Base-by-base conservation (phyloP, 139 green algal species). In the Klebsormidium nitens region DNA sequence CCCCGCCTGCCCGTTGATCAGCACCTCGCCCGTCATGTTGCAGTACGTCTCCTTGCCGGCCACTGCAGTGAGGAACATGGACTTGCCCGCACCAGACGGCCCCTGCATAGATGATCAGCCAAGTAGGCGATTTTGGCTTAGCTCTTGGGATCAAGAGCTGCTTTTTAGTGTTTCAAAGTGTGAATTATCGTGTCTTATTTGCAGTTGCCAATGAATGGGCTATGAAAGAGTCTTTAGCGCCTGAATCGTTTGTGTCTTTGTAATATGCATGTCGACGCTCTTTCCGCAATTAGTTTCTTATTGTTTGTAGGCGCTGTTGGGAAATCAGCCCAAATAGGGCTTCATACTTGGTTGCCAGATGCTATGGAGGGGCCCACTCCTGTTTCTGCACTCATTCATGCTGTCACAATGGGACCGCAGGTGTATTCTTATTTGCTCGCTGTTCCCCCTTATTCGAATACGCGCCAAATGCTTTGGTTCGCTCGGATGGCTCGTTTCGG, bases 281-380 rank as follows among this genome's bases (percentile, higher is more conserved):
- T 66, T 5, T 37, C 38, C 29, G 19, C 38, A 2, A 36, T 72
- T 52, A n/a, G 23, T 3, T 26, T 63, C 2, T n/a, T 72, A 5
- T 32, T 72, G 5, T 48, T 72, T 47, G n/a, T 72, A 42, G 65
- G 37, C 28, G 39, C 47, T 14, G 48, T 48, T 2, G 65, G 52
- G 29, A 72, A 72, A 48, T 57, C 29, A 5, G 65, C 65, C 17
- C 65, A 72, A 28, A 17, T 72, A 58, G 36, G 36, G 40, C 80
- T 89, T 37, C 84, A 89, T 46, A 86, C 83, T 52, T 91, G 86
- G 86, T 74, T 88, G 37, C 82, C 86, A 56, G 82, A 89, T 75
- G 72, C 74, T 11, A 89, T 91, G 86, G 86, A 88, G 65, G 86
- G 84, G 55, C 86, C 86, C 55, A 89, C 86, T 23, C 86, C 86